phyloP scores from a whole-genome alignment of 495 filamentous ascomycete genomes.

The Aspergillus avenaceus region DNA sequence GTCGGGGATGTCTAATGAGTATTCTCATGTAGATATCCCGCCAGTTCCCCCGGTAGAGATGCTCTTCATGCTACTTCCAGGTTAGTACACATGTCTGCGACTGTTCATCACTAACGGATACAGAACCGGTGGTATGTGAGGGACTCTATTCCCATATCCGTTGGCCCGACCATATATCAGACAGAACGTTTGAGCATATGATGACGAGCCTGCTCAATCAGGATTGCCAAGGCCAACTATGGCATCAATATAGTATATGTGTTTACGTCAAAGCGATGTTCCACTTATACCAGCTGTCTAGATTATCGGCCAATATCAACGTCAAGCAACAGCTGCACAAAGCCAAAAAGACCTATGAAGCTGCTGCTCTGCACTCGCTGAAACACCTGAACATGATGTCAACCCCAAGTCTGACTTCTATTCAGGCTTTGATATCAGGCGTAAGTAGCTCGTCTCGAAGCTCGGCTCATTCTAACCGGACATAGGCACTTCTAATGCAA shows the following conservation, averaged over 20 bases:
- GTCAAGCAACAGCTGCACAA: slow-evolving; percentile 18
- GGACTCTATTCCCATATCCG: slow-evolving; percentile 2
- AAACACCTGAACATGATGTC: slow-evolving; percentile 19
- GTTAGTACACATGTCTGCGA: slow-evolving; percentile 3
- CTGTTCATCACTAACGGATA: neutral
- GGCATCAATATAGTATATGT: slow-evolving; percentile 27
- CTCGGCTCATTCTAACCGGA: neutral
- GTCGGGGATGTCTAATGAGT: too few species aligned
- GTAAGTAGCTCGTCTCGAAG: slow-evolving; percentile 13
- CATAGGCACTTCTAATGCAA: slow-evolving; percentile 26
- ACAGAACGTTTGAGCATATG: slow-evolving; percentile 21
- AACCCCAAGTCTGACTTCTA: slow-evolving; percentile 15
- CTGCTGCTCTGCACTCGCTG: slow-evolving; percentile 14
- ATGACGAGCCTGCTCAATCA: slow-evolving; percentile 9
- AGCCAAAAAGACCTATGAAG: slow-evolving; percentile 18
- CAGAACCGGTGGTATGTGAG: slow-evolving; percentile 9
- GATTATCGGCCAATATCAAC: slow-evolving; percentile 10
- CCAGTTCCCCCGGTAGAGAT: slow-evolving; percentile 18
- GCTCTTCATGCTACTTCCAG: slow-evolving; percentile 25
- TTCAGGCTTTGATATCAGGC: slow-evolving; percentile 25
- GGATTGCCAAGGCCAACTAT: slow-evolving; percentile 9
- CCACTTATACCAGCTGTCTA: slow-evolving; percentile 14
- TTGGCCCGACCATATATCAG: slow-evolving; percentile 30
- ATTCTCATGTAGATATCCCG: slow-evolving; percentile 3
- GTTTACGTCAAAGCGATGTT: slow-evolving; percentile 26